phyloP scores from a whole-genome alignment of 1,139 yeast genomes.

The Wickerhamiella infanticola region DNA sequence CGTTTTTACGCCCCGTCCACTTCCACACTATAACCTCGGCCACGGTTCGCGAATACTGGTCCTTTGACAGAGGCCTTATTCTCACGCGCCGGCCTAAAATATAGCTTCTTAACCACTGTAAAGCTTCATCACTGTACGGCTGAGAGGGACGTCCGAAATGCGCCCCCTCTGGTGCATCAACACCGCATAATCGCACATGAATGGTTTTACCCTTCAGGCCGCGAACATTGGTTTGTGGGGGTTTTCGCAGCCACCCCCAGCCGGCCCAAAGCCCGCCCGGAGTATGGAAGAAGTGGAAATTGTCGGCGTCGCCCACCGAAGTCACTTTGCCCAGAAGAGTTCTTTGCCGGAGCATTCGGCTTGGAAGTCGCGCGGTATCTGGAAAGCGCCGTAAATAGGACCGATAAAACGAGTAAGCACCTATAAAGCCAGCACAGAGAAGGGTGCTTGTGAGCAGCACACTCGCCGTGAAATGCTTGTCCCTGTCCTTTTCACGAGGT shows the following conservation, averaged over 20 bases:
- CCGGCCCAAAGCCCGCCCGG: constrained; percentile 85
- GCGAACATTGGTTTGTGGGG: constrained; percentile 31
- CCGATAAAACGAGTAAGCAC: constrained; percentile 19
- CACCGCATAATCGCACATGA: constrained; percentile 70
- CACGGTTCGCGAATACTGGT: constrained; percentile 82
- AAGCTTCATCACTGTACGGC: constrained; percentile 72
- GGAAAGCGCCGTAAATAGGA: constrained; percentile 22
- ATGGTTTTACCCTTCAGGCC: constrained; percentile 25
- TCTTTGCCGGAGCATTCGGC: constrained; percentile 23
- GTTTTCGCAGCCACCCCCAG: constrained; percentile 76
- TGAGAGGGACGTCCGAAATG: constrained; percentile 95
- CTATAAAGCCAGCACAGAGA: constrained; percentile 16
- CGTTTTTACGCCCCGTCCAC: constrained; percentile 59
- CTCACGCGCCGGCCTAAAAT: constrained; percentile 52
- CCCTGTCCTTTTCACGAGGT: neutral
- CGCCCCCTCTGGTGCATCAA: constrained; percentile 95
- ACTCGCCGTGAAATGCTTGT: neutral
- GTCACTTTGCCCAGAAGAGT: constrained; percentile 70
- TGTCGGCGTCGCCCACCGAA: constrained; percentile 93
- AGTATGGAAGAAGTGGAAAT: constrained; percentile 78
- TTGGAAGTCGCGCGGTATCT: constrained; percentile 19
- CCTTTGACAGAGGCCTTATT: constrained; percentile 63
- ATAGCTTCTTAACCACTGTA: constrained; percentile 54
- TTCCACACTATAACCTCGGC: constrained; percentile 65
- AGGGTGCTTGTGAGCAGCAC: constrained; percentile 4